Evolutionary conservation across 805 yeast genomes (phyloP).

Genomic region (Nakazawaea pomicola): DNA sequence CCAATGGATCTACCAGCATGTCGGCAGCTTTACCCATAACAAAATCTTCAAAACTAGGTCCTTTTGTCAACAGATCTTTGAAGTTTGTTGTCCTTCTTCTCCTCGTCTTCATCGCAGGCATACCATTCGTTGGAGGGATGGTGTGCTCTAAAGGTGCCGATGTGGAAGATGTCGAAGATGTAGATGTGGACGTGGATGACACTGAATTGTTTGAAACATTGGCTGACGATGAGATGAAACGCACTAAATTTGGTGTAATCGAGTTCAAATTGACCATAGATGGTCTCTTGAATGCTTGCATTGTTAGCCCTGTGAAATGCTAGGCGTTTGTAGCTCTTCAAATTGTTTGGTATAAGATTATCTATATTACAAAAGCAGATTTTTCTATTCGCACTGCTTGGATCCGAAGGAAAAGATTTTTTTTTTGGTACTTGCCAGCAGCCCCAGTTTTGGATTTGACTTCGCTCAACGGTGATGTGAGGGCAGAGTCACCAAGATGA

Average conservation of each 20-base stretch:
- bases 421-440: background rate
- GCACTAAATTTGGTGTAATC: background rate
- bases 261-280: background rate
- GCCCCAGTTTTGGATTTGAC: background rate
- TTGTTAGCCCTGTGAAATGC: background rate
- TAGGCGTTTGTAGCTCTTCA: background rate
- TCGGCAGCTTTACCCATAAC: constrained; percentile 74
- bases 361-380: background rate
- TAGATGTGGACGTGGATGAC: background rate
- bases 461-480: background rate
- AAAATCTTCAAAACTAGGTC: constrained; percentile 94
- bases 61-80: constrained; percentile 66
- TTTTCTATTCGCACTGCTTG: constrained; percentile 9
- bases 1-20: constrained; percentile 68
- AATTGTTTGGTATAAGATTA: background rate
- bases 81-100: constrained; percentile 56
- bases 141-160: constrained; percentile 4
- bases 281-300: background rate
- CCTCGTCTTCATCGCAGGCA: constrained; percentile 20
- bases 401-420: constrained; percentile 8
- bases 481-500: background rate
- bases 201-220: background rate
- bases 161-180: background rate
- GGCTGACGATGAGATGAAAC: constrained; percentile 1
- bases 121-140: constrained; percentile 9